Evolutionary conservation across 306 rosid genomes (phyloP).

Genomic region (Urtica urens): DNA sequence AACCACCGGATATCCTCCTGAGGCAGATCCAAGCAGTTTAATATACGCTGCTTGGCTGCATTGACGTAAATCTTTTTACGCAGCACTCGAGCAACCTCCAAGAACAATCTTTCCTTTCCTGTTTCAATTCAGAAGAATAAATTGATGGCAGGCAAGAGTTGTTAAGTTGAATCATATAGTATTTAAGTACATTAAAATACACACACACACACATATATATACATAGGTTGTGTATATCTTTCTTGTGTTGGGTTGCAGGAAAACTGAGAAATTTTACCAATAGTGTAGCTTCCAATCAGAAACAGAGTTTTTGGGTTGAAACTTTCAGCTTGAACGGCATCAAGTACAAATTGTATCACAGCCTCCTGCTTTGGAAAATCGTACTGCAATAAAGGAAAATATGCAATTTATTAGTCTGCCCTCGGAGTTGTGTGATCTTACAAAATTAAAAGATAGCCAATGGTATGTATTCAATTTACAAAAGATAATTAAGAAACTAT

Average conservation of each 20-base stretch:
- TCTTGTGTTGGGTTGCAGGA: no score
- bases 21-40: constrained; percentile 63
- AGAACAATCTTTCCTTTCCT: constrained; percentile 89
- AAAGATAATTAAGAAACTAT: no score
- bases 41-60: constrained; percentile 62
- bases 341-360: constrained; percentile 83
- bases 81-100: constrained; percentile 92
- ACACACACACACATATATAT: no score
- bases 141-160: background rate
- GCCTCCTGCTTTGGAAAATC: constrained; percentile 96
- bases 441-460: no score
- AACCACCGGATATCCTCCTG: constrained; percentile 89
- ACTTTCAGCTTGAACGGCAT: constrained; percentile 86
- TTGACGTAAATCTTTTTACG: constrained; percentile 62
- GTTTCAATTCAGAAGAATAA: constrained; percentile 5
- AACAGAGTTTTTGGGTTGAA: constrained; percentile 86
- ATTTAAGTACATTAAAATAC: background rate
- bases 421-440: no score
- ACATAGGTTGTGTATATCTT: no score
- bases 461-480: no score
- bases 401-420: no score
- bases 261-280: constrained; percentile 55
- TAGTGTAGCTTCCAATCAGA: constrained; percentile 89
- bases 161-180: background rate
- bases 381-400: constrained; percentile 59